Evolutionary conservation across 2,329 filamentous ascomycete species (phyloP).

Genomic region (Aureobasidium sp.): DNA sequence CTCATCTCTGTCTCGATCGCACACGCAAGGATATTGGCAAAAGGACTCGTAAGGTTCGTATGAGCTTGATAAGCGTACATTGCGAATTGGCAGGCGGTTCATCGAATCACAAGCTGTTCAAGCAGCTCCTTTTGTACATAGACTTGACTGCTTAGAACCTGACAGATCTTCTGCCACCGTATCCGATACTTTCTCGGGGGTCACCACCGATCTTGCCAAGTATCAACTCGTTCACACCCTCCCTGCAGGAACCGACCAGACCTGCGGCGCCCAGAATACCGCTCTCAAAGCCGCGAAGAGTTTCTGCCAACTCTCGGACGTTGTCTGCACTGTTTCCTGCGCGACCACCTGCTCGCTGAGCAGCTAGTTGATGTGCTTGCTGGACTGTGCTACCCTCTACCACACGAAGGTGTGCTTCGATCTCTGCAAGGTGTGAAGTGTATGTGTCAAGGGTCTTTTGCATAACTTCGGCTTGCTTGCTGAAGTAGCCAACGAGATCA

Average conservation of each 20-base stretch:
- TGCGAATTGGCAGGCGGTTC: not conserved
- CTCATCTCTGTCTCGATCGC: not conserved
- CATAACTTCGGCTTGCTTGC: slow-evolving; percentile 34
- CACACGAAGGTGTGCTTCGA: slow-evolving; percentile 42
- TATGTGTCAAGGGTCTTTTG: slow-evolving; percentile 35
- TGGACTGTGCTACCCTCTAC: slow-evolving; percentile 39
- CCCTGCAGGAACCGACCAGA: slow-evolving; percentile 40
- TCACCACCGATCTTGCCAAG: slow-evolving; percentile 20
- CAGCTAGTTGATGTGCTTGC: slow-evolving; percentile 36
- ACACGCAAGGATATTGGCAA: not conserved
- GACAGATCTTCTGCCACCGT: slow-evolving; percentile 8
- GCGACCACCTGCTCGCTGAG: slow-evolving; percentile 21
- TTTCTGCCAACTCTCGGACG: slow-evolving; percentile 39
- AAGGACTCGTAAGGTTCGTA: not conserved
- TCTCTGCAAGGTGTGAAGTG: slow-evolving; percentile 38
- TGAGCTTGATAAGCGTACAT: not conserved
- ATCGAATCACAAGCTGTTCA: not conserved
- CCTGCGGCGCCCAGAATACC: slow-evolving; percentile 43
- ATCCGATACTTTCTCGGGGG: not conserved
- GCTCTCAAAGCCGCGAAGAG: slow-evolving; percentile 42
- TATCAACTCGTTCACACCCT: slow-evolving; percentile 39
- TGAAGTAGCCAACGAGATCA: slow-evolving; percentile 43
- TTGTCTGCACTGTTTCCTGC: slow-evolving; percentile 29
- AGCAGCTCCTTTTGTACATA: not conserved
- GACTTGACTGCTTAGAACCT: slow-evolving; percentile 2